These are phyloP conservation scores for Umbelopsis sp. DNA, from an alignment of 192 early-diverging fungal species.

Conservation along the genomic window DNA sequence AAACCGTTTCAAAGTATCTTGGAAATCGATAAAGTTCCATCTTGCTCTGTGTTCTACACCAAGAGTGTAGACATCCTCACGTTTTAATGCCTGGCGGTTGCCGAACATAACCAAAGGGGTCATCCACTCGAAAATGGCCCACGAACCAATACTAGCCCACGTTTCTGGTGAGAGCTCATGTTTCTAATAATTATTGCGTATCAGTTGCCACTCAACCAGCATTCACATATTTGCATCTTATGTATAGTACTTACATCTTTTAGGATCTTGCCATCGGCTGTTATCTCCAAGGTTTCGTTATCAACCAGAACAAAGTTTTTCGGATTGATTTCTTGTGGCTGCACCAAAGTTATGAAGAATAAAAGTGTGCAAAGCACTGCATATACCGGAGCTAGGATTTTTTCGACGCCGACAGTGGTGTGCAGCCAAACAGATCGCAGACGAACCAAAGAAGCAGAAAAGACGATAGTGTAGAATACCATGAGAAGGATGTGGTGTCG, in stretches of 20 bases:
- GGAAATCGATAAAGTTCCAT: constrained; percentile 22
- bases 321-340: constrained; percentile 10
- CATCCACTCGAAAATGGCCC: constrained; percentile 32
- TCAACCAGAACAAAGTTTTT: constrained; percentile 12
- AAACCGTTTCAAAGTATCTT: constrained; percentile 5
- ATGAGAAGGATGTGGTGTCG: constrained; percentile 8
- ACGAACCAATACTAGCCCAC: constrained; percentile 25
- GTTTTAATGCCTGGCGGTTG: not conserved
- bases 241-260: not conserved
- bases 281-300: not conserved
- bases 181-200: constrained; percentile 1
- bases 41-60: constrained; percentile 22
- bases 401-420: not conserved
- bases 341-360: not conserved
- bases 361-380: not conserved
- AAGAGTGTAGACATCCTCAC: constrained; percentile 25
- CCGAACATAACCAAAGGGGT: constrained; percentile 22
- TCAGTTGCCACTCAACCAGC: not conserved
- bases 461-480: not conserved
- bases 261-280: not conserved
- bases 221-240: not conserved
- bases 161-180: constrained; percentile 25
- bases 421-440: not conserved
- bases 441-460: not conserved
- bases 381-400: constrained; percentile 1